phyloP scores from a whole-genome alignment of 495 filamentous ascomycete species.

The Hyaloscypha variabilis region DNA sequence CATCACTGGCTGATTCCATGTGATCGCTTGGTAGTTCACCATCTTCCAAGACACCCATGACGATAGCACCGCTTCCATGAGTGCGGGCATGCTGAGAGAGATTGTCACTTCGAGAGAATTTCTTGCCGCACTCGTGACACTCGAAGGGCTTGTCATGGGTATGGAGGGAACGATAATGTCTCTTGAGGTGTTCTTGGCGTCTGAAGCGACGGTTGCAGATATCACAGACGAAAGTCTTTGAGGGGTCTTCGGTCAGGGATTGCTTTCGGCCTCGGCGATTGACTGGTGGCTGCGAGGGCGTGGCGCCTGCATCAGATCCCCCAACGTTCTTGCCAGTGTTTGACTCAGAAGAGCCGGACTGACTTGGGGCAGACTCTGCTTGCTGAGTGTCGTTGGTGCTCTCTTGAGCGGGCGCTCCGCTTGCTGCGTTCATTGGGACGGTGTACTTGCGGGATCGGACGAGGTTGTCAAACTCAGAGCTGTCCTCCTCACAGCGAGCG shows the following conservation, averaged over 20 bases:
- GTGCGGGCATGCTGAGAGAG: constrained; percentile 94
- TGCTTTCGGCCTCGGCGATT: constrained; percentile 98
- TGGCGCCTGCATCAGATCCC: constrained; percentile 30
- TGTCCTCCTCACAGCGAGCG: constrained; percentile 34
- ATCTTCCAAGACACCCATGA: constrained; percentile 82
- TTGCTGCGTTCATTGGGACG: constrained; percentile 47
- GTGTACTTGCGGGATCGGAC: constrained; percentile 39
- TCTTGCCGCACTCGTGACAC: constrained; percentile 97
- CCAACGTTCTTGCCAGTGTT: constrained; percentile 42
- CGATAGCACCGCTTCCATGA: constrained; percentile 85
- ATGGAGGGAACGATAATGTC: constrained; percentile 97
- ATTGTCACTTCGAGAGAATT: constrained; percentile 98
- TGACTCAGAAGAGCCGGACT: constrained; percentile 37
- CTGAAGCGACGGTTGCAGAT: constrained; percentile 97
- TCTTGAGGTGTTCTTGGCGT: constrained; percentile 97
- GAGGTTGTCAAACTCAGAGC: constrained; percentile 41
- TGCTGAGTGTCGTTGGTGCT: constrained; percentile 42
- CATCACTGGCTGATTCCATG: constrained; percentile 49
- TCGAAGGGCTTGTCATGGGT: constrained; percentile 99
- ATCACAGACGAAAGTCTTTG: constrained; percentile 97
- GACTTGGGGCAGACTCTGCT: constrained; percentile 34
- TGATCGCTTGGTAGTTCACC: constrained; percentile 53
- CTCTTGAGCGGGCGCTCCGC: constrained; percentile 40
- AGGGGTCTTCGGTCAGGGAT: constrained; percentile 95
- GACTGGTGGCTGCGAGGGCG: constrained; percentile 58